Conservation (phyloP, 2,329 filamentous ascomycete genomes). For the Ascochyta viciae-villosae region DNA sequence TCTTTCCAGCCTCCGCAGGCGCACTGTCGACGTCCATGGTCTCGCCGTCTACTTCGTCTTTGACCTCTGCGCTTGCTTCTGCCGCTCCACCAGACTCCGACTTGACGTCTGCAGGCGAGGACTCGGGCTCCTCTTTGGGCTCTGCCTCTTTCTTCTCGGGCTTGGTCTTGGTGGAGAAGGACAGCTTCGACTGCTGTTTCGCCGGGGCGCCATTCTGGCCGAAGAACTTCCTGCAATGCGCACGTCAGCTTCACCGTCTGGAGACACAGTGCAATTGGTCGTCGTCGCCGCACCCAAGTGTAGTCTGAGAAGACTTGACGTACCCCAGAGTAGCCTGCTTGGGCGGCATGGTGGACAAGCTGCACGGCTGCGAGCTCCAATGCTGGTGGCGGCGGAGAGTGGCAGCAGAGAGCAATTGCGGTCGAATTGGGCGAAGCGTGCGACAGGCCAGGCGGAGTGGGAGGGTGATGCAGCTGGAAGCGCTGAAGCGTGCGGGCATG, state of each 20-base stretch:
- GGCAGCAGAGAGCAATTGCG: conserved; percentile 15
- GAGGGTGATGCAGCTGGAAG: conserved; percentile 27
- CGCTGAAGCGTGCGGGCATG: conserved; percentile 43
- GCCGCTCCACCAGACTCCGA: conserved; percentile 21
- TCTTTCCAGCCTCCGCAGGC: conserved; percentile 30
- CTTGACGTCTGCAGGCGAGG: conserved; percentile 28
- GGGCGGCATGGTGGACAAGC: conserved; percentile 52
- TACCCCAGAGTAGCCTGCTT: conserved; percentile 91
- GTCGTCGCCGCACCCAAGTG: conserved; percentile 68
- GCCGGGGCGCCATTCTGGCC: conserved; percentile 67
- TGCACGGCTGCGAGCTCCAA: conserved; percentile 6
- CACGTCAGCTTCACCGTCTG: conserved; percentile 14
- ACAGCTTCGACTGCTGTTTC: conserved; percentile 78
- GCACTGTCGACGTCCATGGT: conserved; percentile 34
- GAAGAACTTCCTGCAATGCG: conserved; percentile 79
- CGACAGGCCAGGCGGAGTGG: conserved; percentile 11
- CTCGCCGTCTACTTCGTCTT: conserved; percentile 29
- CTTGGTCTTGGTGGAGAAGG: conserved; percentile 67
- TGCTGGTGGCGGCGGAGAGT: conserved; percentile 9
- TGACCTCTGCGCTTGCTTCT: conserved; percentile 28
- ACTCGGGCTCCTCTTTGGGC: conserved; percentile 27
- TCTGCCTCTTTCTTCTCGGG: conserved; percentile 50
- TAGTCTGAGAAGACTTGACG: conserved; percentile 76
- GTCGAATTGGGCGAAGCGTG: conserved; percentile 10
- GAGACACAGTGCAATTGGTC: not conserved